Evolutionary conservation across 306 rosid species (phyloP).

Genomic region (Citrullus mucosospermus): DNA sequence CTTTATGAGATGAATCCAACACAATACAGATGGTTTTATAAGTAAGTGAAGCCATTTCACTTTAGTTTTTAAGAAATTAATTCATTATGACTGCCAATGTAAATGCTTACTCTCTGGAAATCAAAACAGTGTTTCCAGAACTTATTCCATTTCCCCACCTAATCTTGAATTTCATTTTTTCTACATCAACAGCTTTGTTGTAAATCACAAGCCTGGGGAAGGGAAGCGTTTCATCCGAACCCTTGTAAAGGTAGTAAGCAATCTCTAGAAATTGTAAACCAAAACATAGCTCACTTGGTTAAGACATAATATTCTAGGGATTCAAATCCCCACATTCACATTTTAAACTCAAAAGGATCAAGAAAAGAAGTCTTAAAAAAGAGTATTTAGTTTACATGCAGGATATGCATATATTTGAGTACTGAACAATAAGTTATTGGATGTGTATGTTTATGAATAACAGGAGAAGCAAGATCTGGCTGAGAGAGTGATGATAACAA

Average conservation of each 20-base stretch:
- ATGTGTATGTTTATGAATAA: background rate
- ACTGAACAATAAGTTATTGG: background rate
- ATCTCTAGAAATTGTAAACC: background rate
- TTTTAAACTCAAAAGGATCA: background rate
- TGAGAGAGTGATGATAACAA: slow-evolving; percentile 90
- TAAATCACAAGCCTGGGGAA: slow-evolving; percentile 57
- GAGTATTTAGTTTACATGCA: background rate
- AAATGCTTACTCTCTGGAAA: background rate
- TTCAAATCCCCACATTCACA: background rate
- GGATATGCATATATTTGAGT: background rate
- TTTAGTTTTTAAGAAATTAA: background rate
- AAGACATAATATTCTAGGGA: background rate
- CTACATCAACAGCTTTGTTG: slow-evolving; percentile 49
- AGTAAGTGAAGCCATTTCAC: slow-evolving; percentile 39
- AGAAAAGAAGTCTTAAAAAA: background rate
- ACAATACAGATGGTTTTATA: slow-evolving; percentile 75
- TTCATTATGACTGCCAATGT: background rate
- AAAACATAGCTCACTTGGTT: background rate
- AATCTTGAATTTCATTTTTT: background rate
- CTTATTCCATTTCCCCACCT: background rate
- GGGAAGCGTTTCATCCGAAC: slow-evolving; percentile 70
- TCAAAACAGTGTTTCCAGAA: background rate
- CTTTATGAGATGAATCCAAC: slow-evolving; percentile 95
- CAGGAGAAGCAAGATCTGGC: slow-evolving; percentile 93
- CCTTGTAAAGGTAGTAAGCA: slow-evolving; percentile 56